A percentile compares a stretch with the other conserved stretches of the same genome.
Conservation (phyloP, 2,329 filamentous ascomycete genomes). For the Penicillium freii region DNA sequence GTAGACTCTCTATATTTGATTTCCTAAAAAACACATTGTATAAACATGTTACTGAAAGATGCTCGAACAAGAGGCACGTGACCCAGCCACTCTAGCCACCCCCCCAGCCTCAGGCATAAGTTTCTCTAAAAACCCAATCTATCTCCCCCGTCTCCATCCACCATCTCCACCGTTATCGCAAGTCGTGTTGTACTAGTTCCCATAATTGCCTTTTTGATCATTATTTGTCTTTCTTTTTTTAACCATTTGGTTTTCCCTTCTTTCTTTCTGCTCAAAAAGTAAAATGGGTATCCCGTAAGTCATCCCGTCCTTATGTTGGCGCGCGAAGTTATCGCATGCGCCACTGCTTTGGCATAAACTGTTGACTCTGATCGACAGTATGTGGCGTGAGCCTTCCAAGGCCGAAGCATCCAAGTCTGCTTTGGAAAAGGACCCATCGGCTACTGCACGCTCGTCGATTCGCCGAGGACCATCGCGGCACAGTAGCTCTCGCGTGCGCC, state of each 20-base stretch:
- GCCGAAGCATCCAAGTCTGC: constrained; percentile 42
- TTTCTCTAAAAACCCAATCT: constrained; percentile 23
- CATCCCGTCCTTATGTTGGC: constrained; percentile 11
- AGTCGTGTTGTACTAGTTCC: constrained; percentile 3
- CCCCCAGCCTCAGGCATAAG: constrained; percentile 20
- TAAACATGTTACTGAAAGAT: neutral
- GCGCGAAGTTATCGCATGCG: constrained; percentile 14
- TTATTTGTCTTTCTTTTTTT: constrained; percentile 1
- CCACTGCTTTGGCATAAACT: constrained; percentile 14
- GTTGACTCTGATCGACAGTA: constrained; percentile 38
- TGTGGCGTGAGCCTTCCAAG: constrained; percentile 56
- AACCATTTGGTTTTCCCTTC: neutral
- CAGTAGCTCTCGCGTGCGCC: constrained; percentile 28
- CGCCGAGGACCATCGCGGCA: constrained; percentile 44
- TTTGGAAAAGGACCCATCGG: constrained; percentile 54
- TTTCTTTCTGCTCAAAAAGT: constrained; percentile 1
- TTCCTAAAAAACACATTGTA: neutral
- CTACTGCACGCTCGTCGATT: constrained; percentile 56
- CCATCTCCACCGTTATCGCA: constrained; percentile 14
- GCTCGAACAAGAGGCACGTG: neutral
- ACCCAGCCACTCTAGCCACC: neutral
- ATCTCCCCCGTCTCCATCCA: constrained; percentile 19
- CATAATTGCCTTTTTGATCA: neutral
- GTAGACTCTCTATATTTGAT: neutral
- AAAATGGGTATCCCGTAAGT: constrained; percentile 47